Base-by-base conservation (phyloP, 345 rosid genomes). In the Acer saccharum region DNA sequence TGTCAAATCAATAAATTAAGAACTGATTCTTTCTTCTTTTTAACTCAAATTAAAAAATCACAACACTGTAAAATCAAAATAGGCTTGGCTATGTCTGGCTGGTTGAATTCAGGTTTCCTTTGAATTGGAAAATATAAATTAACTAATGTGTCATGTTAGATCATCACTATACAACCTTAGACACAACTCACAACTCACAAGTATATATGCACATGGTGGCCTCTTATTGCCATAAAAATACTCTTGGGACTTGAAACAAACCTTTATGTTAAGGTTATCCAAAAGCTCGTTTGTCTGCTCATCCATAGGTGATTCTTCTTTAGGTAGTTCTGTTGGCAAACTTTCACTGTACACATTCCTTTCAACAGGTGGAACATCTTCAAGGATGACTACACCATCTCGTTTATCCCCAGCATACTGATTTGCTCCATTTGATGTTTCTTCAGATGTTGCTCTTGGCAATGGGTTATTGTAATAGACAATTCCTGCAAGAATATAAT, bases 231-330 rank as follows among this genome's bases (percentile, higher is more conserved):
- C 39, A 58, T 20, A 62, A 68, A 69, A 70, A 12, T 7, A 72
- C 23, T 21, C 16, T 7, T 2, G 44, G 18, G 71, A 67, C 32
- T 12, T 1, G 23, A 63, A 46, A 69, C 81, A 72, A 76, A 94
- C 98, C 98, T 92, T 86, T 32, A 88, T 21, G 35, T 86, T 85
- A 62, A 90, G 73, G 41, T 83, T 85, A 54, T 88, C 87, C 83
- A 91, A 74, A 65, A 94, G 79, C 43, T 89, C 90, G 23, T 75
- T 54, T 20, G 74, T 48, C 79, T 80, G 88, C 20, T 61, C 87
- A 65, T 84, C 84, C 14, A 57, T 76, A 54, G 84, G 76, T 20
- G 83, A 76, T 52, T 86, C 89, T 44, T 76, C 81, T 71, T 63
- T 78, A 65, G 83, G 20, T 12, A 46, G 83, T 70, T 79, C 88